These are phyloP conservation scores for Colletotrichum sp. DNA, from an alignment of 2,329 filamentous ascomycete species.

Conservation along the genomic window DNA sequence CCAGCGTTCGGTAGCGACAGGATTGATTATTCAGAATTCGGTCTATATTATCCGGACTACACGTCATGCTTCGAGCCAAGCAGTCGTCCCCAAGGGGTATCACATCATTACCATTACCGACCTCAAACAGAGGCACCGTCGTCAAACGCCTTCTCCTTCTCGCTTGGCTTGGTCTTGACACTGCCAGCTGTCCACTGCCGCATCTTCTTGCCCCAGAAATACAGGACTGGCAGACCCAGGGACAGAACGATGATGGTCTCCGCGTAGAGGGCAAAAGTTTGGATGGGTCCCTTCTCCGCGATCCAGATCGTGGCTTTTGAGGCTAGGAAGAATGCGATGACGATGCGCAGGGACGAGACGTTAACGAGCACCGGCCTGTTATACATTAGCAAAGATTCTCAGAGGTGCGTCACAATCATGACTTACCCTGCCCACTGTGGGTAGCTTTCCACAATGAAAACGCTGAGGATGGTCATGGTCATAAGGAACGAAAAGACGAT, in stretches of 20 bases:
- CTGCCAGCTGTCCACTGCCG: conserved; percentile 32
- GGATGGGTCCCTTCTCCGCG: conserved; percentile 28
- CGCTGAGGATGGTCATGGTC: conserved; percentile 30
- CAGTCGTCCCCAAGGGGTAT: neutral
- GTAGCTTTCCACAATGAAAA: conserved; percentile 37
- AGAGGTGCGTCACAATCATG: fast-evolving
- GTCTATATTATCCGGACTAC: neutral
- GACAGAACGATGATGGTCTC: conserved; percentile 34
- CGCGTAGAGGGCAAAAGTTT: conserved; percentile 32
- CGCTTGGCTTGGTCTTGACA: conserved; percentile 16
- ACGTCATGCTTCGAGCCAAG: neutral
- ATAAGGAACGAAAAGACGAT: conserved; percentile 32
- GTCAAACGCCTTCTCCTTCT: conserved; percentile 8
- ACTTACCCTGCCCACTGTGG: conserved; percentile 24
- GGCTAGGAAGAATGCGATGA: conserved; percentile 33
- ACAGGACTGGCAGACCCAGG: conserved; percentile 32
- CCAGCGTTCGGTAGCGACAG: neutral
- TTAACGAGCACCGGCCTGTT: conserved; percentile 35
- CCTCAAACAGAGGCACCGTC: neutral
- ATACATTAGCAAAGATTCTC: neutral
- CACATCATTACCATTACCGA: neutral
- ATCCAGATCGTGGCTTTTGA: conserved; percentile 32
- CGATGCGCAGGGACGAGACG: conserved; percentile 33
- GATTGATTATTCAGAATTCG: neutral
- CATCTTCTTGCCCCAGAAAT: conserved; percentile 23